Conservation (phyloP, 2,329 filamentous ascomycete genomes). For the Clarireedia sp. region DNA sequence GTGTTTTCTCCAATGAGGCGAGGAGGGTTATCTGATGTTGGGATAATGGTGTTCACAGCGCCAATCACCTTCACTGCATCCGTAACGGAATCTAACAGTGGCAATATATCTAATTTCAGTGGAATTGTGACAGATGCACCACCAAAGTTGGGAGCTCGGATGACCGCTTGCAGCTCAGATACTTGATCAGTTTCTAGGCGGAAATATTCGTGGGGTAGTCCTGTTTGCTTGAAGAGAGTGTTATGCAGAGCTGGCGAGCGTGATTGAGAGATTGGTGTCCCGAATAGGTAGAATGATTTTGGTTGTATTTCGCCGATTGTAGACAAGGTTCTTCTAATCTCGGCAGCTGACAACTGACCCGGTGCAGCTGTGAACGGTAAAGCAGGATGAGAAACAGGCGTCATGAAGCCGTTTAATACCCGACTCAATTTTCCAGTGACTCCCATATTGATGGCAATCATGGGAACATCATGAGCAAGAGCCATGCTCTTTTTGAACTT, state of each 20-base stretch:
- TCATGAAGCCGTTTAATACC: constrained; percentile 86
- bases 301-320: constrained; percentile 71
- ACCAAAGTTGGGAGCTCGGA: constrained; percentile 70
- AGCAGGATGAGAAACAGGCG: constrained; percentile 81
- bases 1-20: constrained; percentile 82
- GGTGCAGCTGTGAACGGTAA: constrained; percentile 92
- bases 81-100: constrained; percentile 70
- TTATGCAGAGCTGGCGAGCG: constrained; percentile 89
- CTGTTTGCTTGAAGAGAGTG: constrained; percentile 64
- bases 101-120: constrained; percentile 81
- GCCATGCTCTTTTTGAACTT: constrained; percentile 74
- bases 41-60: constrained; percentile 89
- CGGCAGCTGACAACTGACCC: constrained; percentile 81
- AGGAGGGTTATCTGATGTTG: constrained; percentile 33
- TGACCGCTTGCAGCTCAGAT: constrained; percentile 52
- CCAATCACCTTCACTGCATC: constrained; percentile 76
- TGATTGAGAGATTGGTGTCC: constrained; percentile 73
- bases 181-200: constrained; percentile 65
- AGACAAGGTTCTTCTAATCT: constrained; percentile 73
- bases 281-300: constrained; percentile 80
- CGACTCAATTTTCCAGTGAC: constrained; percentile 78
- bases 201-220: constrained; percentile 78
- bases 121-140: constrained; percentile 95
- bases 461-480: constrained; percentile 64
- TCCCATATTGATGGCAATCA: constrained; percentile 97